Evolutionary conservation across 2,329 filamentous ascomycete species (phyloP).

Genomic region (Metarhizium brunneum): DNA sequence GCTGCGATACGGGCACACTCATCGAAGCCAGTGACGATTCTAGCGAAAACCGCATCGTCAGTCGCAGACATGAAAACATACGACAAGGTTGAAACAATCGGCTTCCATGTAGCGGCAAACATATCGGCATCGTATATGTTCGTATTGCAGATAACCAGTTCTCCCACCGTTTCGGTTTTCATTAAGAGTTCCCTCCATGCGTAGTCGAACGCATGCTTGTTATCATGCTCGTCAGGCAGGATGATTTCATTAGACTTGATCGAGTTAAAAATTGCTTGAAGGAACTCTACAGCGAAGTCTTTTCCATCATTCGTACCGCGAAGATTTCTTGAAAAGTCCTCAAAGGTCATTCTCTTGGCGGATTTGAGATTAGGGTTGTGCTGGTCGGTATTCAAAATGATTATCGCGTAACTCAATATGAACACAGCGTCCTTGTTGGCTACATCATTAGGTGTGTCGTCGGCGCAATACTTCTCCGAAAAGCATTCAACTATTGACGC

Average conservation of each 20-base stretch:
- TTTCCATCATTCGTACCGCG: slow-evolving; percentile 78
- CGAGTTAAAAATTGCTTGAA: slow-evolving; percentile 79
- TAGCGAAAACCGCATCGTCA: slow-evolving; percentile 88
- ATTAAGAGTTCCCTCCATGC: slow-evolving; percentile 91
- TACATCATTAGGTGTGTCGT: slow-evolving; percentile 62
- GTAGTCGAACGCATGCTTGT: slow-evolving; percentile 92
- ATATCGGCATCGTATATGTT: slow-evolving; percentile 97
- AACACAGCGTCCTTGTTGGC: slow-evolving; percentile 82
- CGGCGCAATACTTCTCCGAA: slow-evolving; percentile 71
- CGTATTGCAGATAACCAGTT: slow-evolving; percentile 72
- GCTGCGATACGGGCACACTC: slow-evolving; percentile 91
- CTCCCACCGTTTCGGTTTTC: slow-evolving; percentile 69
- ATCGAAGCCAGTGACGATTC: slow-evolving; percentile 89
- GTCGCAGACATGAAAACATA: slow-evolving; percentile 99
- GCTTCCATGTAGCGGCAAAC: slow-evolving; percentile 93
- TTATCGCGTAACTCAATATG: slow-evolving; percentile 88
- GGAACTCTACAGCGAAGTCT: slow-evolving; percentile 75
- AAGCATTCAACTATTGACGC: slow-evolving; percentile 86
- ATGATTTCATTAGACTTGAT: slow-evolving; percentile 95
- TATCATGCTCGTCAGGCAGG: slow-evolving; percentile 92
- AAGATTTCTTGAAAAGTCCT: slow-evolving; percentile 82
- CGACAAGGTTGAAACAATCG: slow-evolving; percentile 86
- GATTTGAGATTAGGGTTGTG: slow-evolving; percentile 85
- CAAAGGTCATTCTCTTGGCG: slow-evolving; percentile 72
- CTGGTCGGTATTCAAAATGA: slow-evolving; percentile 94